Evolutionary conservation across 306 rosid genomes (phyloP).

Genomic region (Glycine tomentella): DNA sequence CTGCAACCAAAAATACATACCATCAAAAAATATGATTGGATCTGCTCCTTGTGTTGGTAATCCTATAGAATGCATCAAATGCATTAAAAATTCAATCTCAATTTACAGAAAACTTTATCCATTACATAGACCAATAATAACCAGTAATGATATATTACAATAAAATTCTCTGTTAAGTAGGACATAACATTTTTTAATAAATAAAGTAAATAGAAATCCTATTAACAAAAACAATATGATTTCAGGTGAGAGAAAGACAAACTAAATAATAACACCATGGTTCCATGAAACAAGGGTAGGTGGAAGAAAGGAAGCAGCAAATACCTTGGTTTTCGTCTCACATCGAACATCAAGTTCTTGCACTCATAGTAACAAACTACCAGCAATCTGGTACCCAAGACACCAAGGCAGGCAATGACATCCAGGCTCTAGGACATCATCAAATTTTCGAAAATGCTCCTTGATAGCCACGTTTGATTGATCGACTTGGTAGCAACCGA

Average conservation of each 20-base stretch:
- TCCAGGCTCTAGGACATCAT: no score
- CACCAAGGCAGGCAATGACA: no score
- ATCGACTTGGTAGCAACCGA: no score
- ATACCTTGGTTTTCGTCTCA: no score
- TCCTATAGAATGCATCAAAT: slow-evolving; percentile 77
- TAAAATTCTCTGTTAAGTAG: neutral
- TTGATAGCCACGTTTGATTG: no score
- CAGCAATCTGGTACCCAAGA: no score
- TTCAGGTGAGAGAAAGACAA: slow-evolving; percentile 30
- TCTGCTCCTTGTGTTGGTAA: slow-evolving; percentile 69
- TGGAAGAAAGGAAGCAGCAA: slow-evolving; percentile 9
- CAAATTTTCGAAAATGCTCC: no score
- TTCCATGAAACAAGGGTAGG: slow-evolving; percentile 12
- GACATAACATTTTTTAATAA: neutral
- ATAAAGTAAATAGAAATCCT: neutral
- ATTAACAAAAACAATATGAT: slow-evolving; percentile 15
- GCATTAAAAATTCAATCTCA: slow-evolving; percentile 24
- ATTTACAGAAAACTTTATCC: neutral
- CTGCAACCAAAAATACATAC: slow-evolving; percentile 62
- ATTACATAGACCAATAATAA: slow-evolving; percentile 8
- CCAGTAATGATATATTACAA: neutral
- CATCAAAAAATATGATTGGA: slow-evolving; percentile 77
- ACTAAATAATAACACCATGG: neutral
- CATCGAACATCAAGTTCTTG: no score
- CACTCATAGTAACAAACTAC: no score